A percentile compares a stretch with the other conserved stretches of the same genome.
phyloP scores from a whole-genome alignment of 768 basidiomycete genomes.

The Boletus tylopilopsis region DNA sequence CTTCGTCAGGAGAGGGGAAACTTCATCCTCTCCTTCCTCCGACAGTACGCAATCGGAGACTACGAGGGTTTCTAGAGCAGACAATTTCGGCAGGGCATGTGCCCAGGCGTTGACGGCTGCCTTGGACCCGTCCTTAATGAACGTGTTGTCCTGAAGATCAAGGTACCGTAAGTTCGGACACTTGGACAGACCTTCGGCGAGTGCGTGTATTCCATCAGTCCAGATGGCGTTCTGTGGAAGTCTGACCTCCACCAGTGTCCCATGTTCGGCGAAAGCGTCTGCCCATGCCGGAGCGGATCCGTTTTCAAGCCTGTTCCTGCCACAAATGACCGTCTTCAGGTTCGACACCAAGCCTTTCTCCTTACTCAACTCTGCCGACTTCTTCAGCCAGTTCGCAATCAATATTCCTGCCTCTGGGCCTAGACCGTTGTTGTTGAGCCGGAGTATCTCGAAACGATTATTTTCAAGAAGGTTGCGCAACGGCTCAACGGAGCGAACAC shows the following conservation, averaged over 20 bases:
- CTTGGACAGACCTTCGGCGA: conserved; percentile 71
- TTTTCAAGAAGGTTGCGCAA: conserved; percentile 86
- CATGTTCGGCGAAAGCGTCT: conserved; percentile 82
- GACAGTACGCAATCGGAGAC: conserved; percentile 90
- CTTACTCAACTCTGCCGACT: conserved; percentile 68
- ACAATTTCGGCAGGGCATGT: conserved; percentile 64
- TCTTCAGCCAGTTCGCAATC: conserved; percentile 79
- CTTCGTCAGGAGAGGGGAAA: conserved; percentile 58
- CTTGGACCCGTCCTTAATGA: conserved; percentile 62
- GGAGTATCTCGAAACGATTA: conserved; percentile 77
- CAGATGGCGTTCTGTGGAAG: conserved; percentile 99
- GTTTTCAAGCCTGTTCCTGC: conserved; percentile 93
- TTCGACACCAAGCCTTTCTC: conserved; percentile 66
- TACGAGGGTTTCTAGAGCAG: conserved; percentile 72
- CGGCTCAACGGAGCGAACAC: conserved; percentile 90
- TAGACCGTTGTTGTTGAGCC: conserved; percentile 95
- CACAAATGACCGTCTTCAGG: conserved; percentile 81
- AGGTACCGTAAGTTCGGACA: conserved; percentile 66
- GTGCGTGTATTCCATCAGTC: conserved; percentile 80
- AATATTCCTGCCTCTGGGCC: conserved; percentile 85
- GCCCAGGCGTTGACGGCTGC: conserved; percentile 59
- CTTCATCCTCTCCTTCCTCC: conserved; percentile 65
- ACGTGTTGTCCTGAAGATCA: conserved; percentile 92
- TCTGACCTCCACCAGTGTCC: conserved; percentile 75
- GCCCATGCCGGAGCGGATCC: conserved; percentile 84